A percentile compares a stretch with the other conserved stretches of the same genome.
Evolutionary conservation across 1,139 yeast species (phyloP).

Genomic region (Arxiozyma bovina): DNA sequence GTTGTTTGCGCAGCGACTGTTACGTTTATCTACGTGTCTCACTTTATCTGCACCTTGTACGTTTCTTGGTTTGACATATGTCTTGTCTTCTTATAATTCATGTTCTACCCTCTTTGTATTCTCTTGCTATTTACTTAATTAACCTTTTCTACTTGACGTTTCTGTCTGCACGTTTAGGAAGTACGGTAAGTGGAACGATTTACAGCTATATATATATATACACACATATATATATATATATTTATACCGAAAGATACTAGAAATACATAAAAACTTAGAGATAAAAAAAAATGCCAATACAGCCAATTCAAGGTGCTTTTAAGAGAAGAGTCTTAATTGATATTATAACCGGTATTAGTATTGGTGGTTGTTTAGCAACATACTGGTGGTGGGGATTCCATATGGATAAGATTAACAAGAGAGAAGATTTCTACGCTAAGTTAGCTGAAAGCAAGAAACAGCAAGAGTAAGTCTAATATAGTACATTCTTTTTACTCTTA

Average conservation of each 20-base stretch:
- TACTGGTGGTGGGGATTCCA: slow-evolving; percentile 74
- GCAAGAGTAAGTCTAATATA: slow-evolving; percentile 12
- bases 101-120: too few species aligned
- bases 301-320: slow-evolving; percentile 76
- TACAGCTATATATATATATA: too few species aligned
- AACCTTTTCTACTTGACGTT: too few species aligned
- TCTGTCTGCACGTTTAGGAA: not conserved
- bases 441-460: slow-evolving; percentile 63
- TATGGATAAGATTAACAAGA: slow-evolving; percentile 57
- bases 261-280: not conserved
- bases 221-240: too few species aligned
- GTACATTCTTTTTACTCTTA: not conserved
- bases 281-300: not conserved
- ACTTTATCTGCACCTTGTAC: too few species aligned
- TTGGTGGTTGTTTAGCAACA: slow-evolving; percentile 47
- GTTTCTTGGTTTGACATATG: too few species aligned
- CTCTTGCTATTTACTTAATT: too few species aligned
- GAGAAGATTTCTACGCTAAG: slow-evolving; percentile 81
- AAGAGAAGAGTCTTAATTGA: slow-evolving; percentile 79
- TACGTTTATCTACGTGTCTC: too few species aligned
- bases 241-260: not conserved
- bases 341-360: slow-evolving; percentile 52
- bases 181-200: not conserved
- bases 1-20: too few species aligned
- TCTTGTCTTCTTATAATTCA: too few species aligned